Conservation (phyloP, 139 green algal species). For the Auxenochlorella pyrenoidosa region DNA sequence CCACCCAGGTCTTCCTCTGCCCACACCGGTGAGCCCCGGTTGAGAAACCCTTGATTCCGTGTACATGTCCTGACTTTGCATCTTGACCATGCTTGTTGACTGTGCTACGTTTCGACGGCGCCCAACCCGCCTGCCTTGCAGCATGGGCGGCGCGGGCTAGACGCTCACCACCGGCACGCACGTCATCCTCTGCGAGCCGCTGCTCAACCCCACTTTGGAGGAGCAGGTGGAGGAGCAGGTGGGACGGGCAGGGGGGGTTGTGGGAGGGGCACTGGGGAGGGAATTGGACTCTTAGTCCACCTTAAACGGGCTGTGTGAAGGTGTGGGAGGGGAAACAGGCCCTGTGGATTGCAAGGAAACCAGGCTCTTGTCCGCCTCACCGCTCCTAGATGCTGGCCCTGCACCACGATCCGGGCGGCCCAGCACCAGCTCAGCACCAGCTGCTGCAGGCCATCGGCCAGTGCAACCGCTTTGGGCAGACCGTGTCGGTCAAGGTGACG, state of each 20-base stretch:
- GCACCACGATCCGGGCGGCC: no score
- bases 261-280: no score
- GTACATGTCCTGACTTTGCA: no score
- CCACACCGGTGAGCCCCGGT: background rate
- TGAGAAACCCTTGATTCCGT: background rate
- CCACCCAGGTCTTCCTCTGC: constrained; percentile 41
- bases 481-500: constrained; percentile 25
- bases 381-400: no score
- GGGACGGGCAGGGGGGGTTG: background rate
- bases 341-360: no score
- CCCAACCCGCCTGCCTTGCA: background rate
- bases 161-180: constrained; percentile 40
- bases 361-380: no score
- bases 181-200: constrained; percentile 30
- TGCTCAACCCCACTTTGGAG: constrained; percentile 40
- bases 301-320: no score
- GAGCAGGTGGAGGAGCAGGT: constrained; percentile 3
- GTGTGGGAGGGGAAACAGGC: no score
- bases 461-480: constrained; percentile 36
- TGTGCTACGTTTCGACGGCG: no score
- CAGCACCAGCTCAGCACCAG: no score
- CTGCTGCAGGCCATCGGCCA: constrained; percentile 43
- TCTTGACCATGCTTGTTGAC: no score
- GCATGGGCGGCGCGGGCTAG: constrained; percentile 25
- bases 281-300: no score